Percentiles rank a stretch among this genome's conserved stretches.
Conservation (phyloP, 352 stramenopile species). For the Pythium folliculosum region DNA sequence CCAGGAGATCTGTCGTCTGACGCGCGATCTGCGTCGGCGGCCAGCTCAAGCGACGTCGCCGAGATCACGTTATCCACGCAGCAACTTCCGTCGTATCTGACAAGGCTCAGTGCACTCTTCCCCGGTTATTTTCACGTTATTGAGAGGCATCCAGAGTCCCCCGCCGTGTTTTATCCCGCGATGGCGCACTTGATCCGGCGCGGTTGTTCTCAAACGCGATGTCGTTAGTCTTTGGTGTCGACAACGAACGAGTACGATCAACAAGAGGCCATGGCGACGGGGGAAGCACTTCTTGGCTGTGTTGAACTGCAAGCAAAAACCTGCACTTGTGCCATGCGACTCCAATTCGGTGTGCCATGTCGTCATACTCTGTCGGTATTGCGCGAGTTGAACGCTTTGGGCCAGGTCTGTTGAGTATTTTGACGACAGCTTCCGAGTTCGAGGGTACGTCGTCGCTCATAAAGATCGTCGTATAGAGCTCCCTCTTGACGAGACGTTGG, state of each 20-base stretch:
- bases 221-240: conserved; percentile 41
- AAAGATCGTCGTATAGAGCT: conserved; percentile 44
- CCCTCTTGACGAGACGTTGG: conserved; percentile 40
- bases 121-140: conserved; percentile 35
- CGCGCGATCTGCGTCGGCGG: too few species aligned
- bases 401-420: conserved; percentile 43
- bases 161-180: conserved; percentile 32
- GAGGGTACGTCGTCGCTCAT: conserved; percentile 44
- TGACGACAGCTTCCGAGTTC: conserved; percentile 51
- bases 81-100: conserved; percentile 44
- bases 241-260: conserved; percentile 36
- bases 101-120: conserved; percentile 39
- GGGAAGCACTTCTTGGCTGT: conserved; percentile 7
- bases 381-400: conserved; percentile 37
- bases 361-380: conserved; percentile 45
- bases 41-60: neutral
- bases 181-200: conserved; percentile 41
- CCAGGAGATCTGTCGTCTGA: too few species aligned
- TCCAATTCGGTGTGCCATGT: conserved; percentile 48
- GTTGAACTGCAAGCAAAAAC: conserved; percentile 52
- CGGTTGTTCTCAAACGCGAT: conserved; percentile 37
- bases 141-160: conserved; percentile 32
- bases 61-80: conserved; percentile 30
- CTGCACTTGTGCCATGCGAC: conserved; percentile 43
- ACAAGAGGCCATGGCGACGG: conserved; percentile 35